Conservation (phyloP, 305 asterid genomes). For the Fraxinus platypoda region DNA sequence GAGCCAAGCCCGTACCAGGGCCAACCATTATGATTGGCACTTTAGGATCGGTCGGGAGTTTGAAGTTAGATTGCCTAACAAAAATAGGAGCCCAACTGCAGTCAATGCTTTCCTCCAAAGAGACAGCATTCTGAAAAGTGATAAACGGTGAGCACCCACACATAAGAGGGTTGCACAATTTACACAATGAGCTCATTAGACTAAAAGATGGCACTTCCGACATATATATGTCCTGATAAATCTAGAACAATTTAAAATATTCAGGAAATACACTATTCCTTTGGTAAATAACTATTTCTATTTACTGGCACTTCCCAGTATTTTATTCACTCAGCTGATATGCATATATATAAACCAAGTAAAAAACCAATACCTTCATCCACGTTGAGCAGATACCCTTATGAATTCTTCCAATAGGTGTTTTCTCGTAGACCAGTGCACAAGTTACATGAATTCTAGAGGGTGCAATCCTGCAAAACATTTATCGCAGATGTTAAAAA, state of each 20-base stretch:
- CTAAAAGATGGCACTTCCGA: not conserved
- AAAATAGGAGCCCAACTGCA: slow-evolving; percentile 81
- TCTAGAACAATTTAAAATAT: not conserved
- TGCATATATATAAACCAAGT: not conserved
- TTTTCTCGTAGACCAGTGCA: slow-evolving; percentile 85
- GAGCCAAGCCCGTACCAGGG: slow-evolving; percentile 99
- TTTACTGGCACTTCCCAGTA: not conserved
- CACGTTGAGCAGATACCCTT: slow-evolving; percentile 97
- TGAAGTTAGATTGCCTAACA: slow-evolving; percentile 88
- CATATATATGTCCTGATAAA: not conserved
- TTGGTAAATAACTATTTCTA: not conserved
- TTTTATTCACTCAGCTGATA: not conserved
- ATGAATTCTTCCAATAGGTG: slow-evolving; percentile 84
- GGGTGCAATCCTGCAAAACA: slow-evolving; percentile 57
- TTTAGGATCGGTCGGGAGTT: slow-evolving; percentile 80
- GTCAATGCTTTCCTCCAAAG: slow-evolving; percentile 64
- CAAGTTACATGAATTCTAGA: slow-evolving; percentile 93
- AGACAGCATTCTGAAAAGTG: slow-evolving; percentile 64
- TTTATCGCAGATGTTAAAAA: not conserved
- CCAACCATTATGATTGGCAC: slow-evolving; percentile 91
- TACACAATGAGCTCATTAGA: not conserved
- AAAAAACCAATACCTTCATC: slow-evolving; percentile 73
- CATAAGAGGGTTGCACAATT: not conserved
- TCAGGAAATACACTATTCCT: not conserved
- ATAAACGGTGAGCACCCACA: slow-evolving; percentile 4